Base-by-base conservation (phyloP, 768 basidiomycete species). In the Exsudoporus frostii region DNA sequence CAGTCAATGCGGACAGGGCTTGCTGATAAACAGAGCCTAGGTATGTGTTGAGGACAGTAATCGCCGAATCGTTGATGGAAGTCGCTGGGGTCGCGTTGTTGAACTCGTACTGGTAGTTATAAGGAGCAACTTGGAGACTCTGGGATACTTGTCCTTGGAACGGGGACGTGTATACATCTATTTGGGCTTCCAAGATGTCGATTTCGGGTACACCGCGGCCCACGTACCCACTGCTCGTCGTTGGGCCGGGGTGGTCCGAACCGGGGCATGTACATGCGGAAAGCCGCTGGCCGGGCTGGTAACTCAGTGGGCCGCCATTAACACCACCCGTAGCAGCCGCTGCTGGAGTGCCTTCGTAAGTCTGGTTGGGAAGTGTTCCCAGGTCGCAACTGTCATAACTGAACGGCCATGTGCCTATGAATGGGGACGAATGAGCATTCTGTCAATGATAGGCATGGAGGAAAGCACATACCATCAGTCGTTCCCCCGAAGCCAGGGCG, bases 171-270 rank as follows among this genome's bases (percentile, higher is more conserved):
- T 48, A 55, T 6, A 77, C 60, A 60, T 92, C 75, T 53, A 86
- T 73, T 67, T 93, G 88, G 0, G 92, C 84, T 74, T 98, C 95
- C 53, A 96, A 65, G 54, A 98, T 78, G 70, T 98, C 95, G 60
- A 98, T 92, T 74, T 98, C 96, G 2, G 96, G 95, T 1, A 87
- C 90, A 30, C 84, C 84, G 47, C 95, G 83, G 19, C 85, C 85
- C 15, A 72, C 74, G 27, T 70, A 77, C 49, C 78, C 76, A 36
- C 62, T 76, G 30, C 64, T 42, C 27, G 41, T 61, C 20, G 25
- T 29, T 4, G 95, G 95, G 11, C 95, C 95, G 2, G 95, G 95
- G 66, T 98, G 95, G 60, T 92, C 90, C 27, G 82, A 81, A 13
- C 83, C 84, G 0, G 86, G 72, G 66, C 95, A 98, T 3, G 93